Conservation (phyloP, 2,329 filamentous ascomycete species). For the Ophiocordyceps camponoti-floridani region DNA sequence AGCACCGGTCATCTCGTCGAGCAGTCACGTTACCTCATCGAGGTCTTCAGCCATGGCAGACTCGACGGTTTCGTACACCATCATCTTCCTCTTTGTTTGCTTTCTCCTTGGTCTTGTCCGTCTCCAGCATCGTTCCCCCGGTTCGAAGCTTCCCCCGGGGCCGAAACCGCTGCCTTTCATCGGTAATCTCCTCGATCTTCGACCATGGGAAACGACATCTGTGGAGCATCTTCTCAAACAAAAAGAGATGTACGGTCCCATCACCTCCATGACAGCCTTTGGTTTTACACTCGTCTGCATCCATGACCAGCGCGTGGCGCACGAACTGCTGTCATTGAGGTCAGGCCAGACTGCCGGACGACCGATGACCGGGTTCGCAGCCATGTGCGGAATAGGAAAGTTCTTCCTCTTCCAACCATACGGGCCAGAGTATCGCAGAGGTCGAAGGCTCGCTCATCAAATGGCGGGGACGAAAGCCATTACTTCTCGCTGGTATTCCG, state of each 20-base stretch:
- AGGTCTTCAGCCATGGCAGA: not conserved
- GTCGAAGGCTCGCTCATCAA: not conserved
- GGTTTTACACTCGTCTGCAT: conserved; percentile 22
- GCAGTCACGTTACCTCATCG: too few relatives aligned
- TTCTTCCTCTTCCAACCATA: not conserved
- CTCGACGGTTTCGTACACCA: not conserved
- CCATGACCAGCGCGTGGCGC: conserved; percentile 15
- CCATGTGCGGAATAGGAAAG: not conserved
- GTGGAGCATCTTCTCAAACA: conserved; percentile 2
- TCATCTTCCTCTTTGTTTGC: not conserved
- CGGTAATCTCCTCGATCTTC: conserved; percentile 2
- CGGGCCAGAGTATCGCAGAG: not conserved
- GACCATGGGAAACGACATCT: not conserved
- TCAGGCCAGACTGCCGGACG: not conserved
- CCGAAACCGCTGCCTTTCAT: conserved; percentile 3
- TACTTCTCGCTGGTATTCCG: not conserved
- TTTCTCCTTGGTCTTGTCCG: not conserved
- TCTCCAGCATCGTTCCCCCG: not conserved
- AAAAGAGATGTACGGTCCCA: conserved; percentile 21
- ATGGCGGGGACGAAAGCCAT: not conserved
- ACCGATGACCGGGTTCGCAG: not conserved
- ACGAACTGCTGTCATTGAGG: conserved; percentile 16
- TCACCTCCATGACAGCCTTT: conserved; percentile 16
- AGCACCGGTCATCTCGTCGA: too few relatives aligned
- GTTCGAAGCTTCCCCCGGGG: conserved; percentile 2